Evolutionary conservation across 2,329 filamentous ascomycete species (phyloP).

Genomic region (Talaromyces sp.): DNA sequence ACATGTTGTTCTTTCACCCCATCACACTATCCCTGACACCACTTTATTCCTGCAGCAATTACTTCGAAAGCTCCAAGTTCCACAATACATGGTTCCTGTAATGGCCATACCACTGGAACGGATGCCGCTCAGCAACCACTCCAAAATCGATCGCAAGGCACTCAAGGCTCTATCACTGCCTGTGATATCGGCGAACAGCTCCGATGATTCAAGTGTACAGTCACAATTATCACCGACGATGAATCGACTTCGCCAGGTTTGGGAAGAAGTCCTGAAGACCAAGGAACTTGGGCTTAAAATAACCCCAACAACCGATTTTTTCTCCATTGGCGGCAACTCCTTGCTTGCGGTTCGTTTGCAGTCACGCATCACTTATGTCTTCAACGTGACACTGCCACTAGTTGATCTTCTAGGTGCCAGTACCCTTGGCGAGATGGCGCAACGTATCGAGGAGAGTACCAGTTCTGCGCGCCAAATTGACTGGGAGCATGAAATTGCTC

Average conservation of each 20-base stretch:
- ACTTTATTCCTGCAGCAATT: constrained; percentile 26
- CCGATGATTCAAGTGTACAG: not conserved
- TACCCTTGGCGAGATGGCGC: not conserved
- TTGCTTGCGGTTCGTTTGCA: constrained; percentile 21
- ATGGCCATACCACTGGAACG: constrained; percentile 25
- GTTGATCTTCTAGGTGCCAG: not conserved
- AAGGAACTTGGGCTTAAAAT: not conserved
- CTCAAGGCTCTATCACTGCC: constrained; percentile 25
- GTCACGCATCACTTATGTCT: not conserved
- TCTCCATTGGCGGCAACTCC: constrained; percentile 37
- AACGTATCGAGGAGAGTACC: not conserved
- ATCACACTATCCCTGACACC: not conserved
- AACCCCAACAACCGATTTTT: constrained; percentile 28
- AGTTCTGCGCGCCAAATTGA: not conserved
- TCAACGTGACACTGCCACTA: constrained; percentile 21
- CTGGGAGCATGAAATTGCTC: not conserved
- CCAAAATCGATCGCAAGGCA: constrained; percentile 29
- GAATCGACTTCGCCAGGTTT: not conserved
- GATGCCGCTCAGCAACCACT: constrained; percentile 29
- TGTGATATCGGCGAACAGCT: not conserved
- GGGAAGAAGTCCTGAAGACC: not conserved
- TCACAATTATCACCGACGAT: not conserved
- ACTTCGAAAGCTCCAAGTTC: constrained; percentile 30
- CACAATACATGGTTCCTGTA: constrained; percentile 38
- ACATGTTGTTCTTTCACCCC: not conserved